These are phyloP conservation scores for Plasmodium vinckei DNA, from an alignment of 169 alveolate species.

Conservation along the genomic window DNA sequence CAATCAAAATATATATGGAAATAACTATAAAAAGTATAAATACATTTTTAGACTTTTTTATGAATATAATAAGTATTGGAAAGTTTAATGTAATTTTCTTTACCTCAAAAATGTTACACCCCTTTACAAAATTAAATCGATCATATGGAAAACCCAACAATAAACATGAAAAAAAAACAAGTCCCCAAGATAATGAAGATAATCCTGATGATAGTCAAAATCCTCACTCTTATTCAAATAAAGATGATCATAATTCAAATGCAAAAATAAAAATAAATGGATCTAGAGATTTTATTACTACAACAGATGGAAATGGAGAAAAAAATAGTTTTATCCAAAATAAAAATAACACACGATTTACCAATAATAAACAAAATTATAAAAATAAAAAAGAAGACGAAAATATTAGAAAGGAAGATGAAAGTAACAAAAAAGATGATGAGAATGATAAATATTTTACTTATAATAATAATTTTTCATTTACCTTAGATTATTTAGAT, in stretches of 20 bases:
- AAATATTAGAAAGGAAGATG: background rate
- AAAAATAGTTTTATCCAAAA: background rate
- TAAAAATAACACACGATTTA: background rate
- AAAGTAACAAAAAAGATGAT: background rate
- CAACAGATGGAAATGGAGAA: constrained; percentile 2
- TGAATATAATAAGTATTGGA: constrained; percentile 52
- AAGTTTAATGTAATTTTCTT: constrained; percentile 50
- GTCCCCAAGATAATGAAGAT: background rate
- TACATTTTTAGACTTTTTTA: constrained; percentile 57
- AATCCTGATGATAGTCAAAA: background rate
- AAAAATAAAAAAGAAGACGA: background rate
- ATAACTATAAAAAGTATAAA: constrained; percentile 52
- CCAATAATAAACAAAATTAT: constrained; percentile 4
- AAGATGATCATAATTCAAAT: background rate
- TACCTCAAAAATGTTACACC: constrained; percentile 65
- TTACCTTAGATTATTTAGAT: constrained; percentile 57
- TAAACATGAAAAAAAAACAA: background rate
- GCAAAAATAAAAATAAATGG: background rate
- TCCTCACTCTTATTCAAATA: background rate
- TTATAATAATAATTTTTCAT: constrained; percentile 45
- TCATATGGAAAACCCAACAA: constrained; percentile 7
- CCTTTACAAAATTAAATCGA: constrained; percentile 43
- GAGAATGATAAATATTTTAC: background rate
- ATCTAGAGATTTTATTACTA: background rate
- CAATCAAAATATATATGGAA: constrained; percentile 39